Evolutionary conservation across 1,284 basidiomycete genomes (phyloP).

Genomic region (Naganishia liquefaciens): DNA sequence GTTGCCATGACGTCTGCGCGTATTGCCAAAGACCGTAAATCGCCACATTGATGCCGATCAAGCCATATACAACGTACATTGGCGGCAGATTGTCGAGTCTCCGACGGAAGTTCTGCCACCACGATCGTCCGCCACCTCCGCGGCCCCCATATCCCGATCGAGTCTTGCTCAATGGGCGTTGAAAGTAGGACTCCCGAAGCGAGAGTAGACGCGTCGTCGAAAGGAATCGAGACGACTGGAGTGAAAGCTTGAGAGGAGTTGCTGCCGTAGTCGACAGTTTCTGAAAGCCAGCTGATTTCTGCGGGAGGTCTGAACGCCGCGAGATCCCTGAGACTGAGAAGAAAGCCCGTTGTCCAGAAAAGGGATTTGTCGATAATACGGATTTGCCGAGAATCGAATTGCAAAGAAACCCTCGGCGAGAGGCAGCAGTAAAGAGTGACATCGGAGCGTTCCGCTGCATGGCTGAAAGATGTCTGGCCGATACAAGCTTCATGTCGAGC

Average conservation of each 20-base stretch:
- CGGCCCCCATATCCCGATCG: constrained; percentile 9
- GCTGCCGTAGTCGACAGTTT: too few relatives aligned
- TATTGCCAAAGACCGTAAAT: constrained; percentile 53
- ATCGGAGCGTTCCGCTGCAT: neutral
- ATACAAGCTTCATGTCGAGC: too few relatives aligned
- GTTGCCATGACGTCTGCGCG: constrained; percentile 42
- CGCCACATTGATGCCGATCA: constrained; percentile 49
- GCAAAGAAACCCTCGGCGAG: neutral
- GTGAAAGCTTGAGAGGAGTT: neutral
- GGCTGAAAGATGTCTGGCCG: neutral
- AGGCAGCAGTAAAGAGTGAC: neutral
- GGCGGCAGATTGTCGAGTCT: constrained; percentile 41
- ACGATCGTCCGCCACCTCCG: constrained; percentile 22
- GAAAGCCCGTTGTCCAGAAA: neutral
- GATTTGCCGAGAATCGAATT: neutral
- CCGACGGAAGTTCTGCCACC: constrained; percentile 37
- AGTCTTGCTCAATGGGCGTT: constrained; percentile 19
- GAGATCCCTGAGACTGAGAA: neutral
- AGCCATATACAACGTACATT: constrained; percentile 43
- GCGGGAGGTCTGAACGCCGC: neutral
- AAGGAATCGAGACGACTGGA: constrained; percentile 1
- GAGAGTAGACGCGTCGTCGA: constrained; percentile 18
- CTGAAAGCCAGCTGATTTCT: neutral
- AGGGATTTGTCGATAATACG: neutral
- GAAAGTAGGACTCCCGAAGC: constrained; percentile 39